Evolutionary conservation across 805 yeast genomes (phyloP).

Genomic region (Groenewaldozyma tartarivorans): DNA sequence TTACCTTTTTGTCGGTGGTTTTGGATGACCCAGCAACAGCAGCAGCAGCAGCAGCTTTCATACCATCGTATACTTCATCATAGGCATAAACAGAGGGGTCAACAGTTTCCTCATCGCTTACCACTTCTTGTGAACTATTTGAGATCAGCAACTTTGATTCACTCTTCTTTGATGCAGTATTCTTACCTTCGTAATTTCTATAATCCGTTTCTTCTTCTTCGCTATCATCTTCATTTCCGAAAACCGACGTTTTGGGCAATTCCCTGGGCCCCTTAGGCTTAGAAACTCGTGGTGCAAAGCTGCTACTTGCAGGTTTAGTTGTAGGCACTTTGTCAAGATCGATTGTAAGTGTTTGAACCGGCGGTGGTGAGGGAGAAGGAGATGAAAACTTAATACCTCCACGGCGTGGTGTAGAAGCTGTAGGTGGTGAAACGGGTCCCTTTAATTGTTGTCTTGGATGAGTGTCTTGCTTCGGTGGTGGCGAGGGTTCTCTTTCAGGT

Average conservation of each 20-base stretch:
- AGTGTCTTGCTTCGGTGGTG: too few relatives aligned
- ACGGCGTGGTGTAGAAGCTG: too few relatives aligned
- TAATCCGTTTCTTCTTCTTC: conserved; percentile 5
- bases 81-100: conserved; percentile 28
- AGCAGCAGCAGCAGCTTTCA: conserved; percentile 25
- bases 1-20: conserved; percentile 1
- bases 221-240: conserved; percentile 7
- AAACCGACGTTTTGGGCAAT: conserved; percentile 3
- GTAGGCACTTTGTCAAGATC: not conserved
- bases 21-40: too few relatives aligned
- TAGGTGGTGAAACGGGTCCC: too few relatives aligned
- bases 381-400: too few relatives aligned
- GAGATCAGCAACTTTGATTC: conserved; percentile 8
- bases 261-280: conserved; percentile 12
- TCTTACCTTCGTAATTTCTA: conserved; percentile 7
- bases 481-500: too few relatives aligned
- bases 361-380: not conserved
- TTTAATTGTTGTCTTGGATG: too few relatives aligned
- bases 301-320: not conserved
- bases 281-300: conserved; percentile 2
- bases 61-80: conserved; percentile 40
- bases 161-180: conserved; percentile 3
- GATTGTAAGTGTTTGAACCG: not conserved
- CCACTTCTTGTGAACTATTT: conserved; percentile 6
- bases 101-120: conserved; percentile 3